Conservation (phyloP, 2,329 filamentous ascomycete genomes). For the Monosporascus sp. region DNA sequence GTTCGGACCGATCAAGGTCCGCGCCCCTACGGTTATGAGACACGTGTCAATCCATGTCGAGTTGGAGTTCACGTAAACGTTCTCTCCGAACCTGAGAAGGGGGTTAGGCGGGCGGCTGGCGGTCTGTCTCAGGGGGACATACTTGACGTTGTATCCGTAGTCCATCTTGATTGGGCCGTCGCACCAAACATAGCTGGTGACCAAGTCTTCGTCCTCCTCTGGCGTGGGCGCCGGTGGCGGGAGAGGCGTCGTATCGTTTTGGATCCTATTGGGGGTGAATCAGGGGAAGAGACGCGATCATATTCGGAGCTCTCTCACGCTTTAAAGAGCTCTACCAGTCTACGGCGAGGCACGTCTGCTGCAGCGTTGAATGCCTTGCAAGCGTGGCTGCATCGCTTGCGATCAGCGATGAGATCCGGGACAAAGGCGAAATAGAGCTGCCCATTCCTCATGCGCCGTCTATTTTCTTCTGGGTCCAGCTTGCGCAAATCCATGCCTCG, state of each 20-base stretch:
- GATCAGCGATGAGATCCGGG: conserved; percentile 58
- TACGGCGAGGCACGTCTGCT: conserved; percentile 54
- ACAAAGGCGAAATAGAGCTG: conserved; percentile 73
- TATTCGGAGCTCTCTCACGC: conserved; percentile 46
- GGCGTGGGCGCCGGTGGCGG: conserved; percentile 52
- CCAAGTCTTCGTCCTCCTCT: conserved; percentile 59
- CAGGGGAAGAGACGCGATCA: background rate
- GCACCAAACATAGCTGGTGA: conserved; percentile 63
- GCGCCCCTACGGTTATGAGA: conserved; percentile 66
- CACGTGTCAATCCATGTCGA: conserved; percentile 74
- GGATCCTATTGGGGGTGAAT: conserved; percentile 43
- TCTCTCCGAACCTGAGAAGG: conserved; percentile 50
- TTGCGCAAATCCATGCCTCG: conserved; percentile 16
- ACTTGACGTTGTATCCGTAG: conserved; percentile 71
- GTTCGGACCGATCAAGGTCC: conserved; percentile 75
- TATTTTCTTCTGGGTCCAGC: conserved; percentile 42
- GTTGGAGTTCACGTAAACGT: conserved; percentile 71
- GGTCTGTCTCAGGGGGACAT: conserved; percentile 8
- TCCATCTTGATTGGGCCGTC: conserved; percentile 67
- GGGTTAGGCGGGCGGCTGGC: conserved; percentile 7
- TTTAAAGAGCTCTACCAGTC: conserved; percentile 62
- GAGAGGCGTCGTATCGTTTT: conserved; percentile 56
- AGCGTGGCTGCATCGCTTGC: conserved; percentile 58
- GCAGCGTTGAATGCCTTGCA: conserved; percentile 60
- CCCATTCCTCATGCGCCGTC: conserved; percentile 55